Evolutionary conservation across 2,329 filamentous ascomycete species (phyloP).

Genomic region (Sclerotinia minor): DNA sequence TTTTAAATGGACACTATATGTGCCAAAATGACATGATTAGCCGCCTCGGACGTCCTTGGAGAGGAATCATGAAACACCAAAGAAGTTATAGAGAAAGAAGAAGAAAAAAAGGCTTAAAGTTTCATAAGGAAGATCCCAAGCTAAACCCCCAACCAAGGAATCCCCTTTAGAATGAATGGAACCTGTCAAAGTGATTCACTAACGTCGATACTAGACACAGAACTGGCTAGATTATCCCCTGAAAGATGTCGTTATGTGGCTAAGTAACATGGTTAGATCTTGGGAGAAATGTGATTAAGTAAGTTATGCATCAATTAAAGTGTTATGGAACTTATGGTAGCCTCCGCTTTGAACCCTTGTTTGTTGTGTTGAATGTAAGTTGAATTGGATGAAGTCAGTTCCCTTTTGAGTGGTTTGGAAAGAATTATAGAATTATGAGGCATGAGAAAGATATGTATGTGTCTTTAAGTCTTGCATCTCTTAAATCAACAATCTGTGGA

Average conservation of each 20-base stretch:
- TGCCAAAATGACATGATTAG: neutral
- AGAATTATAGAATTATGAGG: neutral
- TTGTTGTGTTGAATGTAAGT: neutral
- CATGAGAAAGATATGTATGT: slow-evolving; percentile 1
- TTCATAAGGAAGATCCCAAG: neutral
- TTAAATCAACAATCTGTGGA: neutral
- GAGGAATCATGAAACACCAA: neutral
- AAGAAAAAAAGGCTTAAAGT: neutral
- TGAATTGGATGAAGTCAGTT: no score
- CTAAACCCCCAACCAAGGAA: neutral
- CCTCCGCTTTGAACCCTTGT: neutral
- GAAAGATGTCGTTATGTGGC: slow-evolving; percentile 14
- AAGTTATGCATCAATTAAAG: neutral
- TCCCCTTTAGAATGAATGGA: neutral
- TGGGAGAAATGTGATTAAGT: neutral
- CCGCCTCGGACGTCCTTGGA: neutral
- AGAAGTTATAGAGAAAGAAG: neutral
- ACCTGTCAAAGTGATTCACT: neutral
- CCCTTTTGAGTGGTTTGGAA: neutral
- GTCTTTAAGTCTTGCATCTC: neutral
- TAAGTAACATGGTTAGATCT: slow-evolving; percentile 9
- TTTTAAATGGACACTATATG: neutral
- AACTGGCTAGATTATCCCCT: neutral
- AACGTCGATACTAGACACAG: neutral
- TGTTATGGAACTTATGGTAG: neutral